Percentiles rank a stretch among this genome's conserved stretches.
Conservation (phyloP, 1,139 yeast genomes). For the Torulaspora pretoriensis region DNA sequence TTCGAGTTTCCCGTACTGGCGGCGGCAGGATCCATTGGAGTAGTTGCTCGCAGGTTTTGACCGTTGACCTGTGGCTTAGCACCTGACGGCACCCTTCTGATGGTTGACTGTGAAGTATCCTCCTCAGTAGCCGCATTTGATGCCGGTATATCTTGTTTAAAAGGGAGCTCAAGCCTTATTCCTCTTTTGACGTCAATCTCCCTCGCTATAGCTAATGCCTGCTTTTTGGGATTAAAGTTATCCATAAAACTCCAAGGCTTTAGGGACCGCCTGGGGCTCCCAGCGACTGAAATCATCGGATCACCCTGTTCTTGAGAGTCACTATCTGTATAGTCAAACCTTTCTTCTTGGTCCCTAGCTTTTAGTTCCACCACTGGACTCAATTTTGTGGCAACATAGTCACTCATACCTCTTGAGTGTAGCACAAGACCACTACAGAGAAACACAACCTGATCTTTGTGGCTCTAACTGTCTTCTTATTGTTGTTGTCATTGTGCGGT, state of each 20-base stretch:
- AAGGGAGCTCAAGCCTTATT: constrained; percentile 10
- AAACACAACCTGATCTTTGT: constrained; percentile 3
- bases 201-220: constrained; percentile 23
- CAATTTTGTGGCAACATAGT: not conserved
- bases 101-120: constrained; percentile 12
- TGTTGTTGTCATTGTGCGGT: not conserved
- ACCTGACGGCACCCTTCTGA: constrained; percentile 22
- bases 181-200: constrained; percentile 22
- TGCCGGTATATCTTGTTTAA: constrained; percentile 7
- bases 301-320: constrained; percentile 17
- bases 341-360: constrained; percentile 15
- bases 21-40: constrained; percentile 18
- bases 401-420: constrained; percentile 3
- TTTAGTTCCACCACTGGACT: not conserved
- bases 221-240: constrained; percentile 21
- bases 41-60: constrained; percentile 16
- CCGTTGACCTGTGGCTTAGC: constrained; percentile 20
- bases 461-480: not conserved
- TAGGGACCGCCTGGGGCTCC: constrained; percentile 12
- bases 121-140: constrained; percentile 4
- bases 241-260: constrained; percentile 22
- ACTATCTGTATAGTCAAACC: constrained; percentile 20
- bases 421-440: constrained; percentile 1
- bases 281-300: constrained; percentile 13
- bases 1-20: constrained; percentile 7